These are phyloP conservation scores for Paramecium sexaurelia DNA, from an alignment of 73 alveolate genomes.

Conservation along the genomic window DNA sequence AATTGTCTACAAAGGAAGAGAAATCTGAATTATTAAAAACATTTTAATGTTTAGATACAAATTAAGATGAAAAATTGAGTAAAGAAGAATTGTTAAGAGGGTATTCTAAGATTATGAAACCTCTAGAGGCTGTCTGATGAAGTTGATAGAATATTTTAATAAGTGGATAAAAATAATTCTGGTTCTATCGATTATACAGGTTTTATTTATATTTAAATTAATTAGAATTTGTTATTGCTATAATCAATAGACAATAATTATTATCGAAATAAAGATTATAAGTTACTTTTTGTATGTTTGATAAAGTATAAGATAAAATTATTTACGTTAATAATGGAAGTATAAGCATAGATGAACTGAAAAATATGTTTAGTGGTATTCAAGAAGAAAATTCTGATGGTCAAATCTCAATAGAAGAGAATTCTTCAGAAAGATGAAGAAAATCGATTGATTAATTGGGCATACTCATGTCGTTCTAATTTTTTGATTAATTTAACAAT, in stretches of 20 bases:
- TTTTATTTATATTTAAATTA: neutral
- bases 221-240: slow-evolving; percentile 69
- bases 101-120: slow-evolving; percentile 36
- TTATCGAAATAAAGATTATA: slow-evolving; percentile 60
- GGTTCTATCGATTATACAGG: slow-evolving; percentile 72
- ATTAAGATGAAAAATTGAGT: slow-evolving; percentile 77
- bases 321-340: slow-evolving; percentile 75
- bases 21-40: slow-evolving; percentile 73
- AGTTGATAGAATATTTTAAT: slow-evolving; percentile 61
- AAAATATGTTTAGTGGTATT: slow-evolving; percentile 68
- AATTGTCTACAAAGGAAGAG: slow-evolving; percentile 76
- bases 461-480: neutral
- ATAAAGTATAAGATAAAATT: slow-evolving; percentile 31
- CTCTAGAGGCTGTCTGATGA: slow-evolving; percentile 62
- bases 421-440: slow-evolving; percentile 73
- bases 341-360: slow-evolving; percentile 69
- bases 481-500: neutral
- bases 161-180: slow-evolving; percentile 66
- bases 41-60: slow-evolving; percentile 73
- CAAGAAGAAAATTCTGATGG: slow-evolving; percentile 85
- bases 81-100: slow-evolving; percentile 75
- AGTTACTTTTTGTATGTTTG: slow-evolving; percentile 69
- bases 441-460: slow-evolving; percentile 16
- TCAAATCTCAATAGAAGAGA: slow-evolving; percentile 70
- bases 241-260: slow-evolving; percentile 51